Percentiles rank a stretch among this genome's conserved stretches.
Evolutionary conservation across 148 eudicot species (phyloP).

Genomic region (Limonium bicolor): DNA sequence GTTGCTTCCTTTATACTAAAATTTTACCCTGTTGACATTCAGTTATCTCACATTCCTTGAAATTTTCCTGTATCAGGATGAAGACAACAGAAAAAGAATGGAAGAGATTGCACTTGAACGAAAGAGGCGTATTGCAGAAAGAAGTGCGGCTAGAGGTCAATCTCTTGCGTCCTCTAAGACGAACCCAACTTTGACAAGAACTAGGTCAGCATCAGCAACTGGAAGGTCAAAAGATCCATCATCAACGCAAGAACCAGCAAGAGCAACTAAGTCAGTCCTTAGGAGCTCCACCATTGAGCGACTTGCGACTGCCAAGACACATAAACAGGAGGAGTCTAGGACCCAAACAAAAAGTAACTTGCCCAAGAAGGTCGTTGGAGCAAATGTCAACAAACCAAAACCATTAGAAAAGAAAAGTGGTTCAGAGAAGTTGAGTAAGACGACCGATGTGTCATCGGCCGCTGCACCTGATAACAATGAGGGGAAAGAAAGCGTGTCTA

Average conservation of each 20-base stretch:
- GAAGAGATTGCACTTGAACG: constrained; percentile 46
- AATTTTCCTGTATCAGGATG: too few relatives aligned
- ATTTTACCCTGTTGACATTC: too few relatives aligned
- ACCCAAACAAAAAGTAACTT: constrained; percentile 16
- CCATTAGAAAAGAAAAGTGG: constrained; percentile 20
- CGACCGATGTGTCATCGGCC: constrained; percentile 18
- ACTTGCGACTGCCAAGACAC: constrained; percentile 46
- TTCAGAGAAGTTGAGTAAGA: constrained; percentile 11
- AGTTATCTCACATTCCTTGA: too few relatives aligned
- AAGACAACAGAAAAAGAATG: constrained; percentile 54
- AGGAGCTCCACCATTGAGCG: constrained; percentile 71
- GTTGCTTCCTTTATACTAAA: too few relatives aligned
- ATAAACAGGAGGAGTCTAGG: constrained; percentile 20
- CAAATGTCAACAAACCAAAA: constrained; percentile 6
- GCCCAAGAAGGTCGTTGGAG: constrained; percentile 21
- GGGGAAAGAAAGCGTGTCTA: too few relatives aligned
- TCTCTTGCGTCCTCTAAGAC: constrained; percentile 2
- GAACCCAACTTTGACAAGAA: constrained; percentile 1
- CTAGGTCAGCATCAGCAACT: constrained; percentile 7
- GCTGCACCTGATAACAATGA: constrained; percentile 9
- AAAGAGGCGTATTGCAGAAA: constrained; percentile 74
- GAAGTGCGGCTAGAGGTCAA: constrained; percentile 26
- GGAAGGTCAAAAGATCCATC: constrained; percentile 20
- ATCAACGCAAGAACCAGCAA: constrained; percentile 15
- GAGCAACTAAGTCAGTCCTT: constrained; percentile 33